A percentile compares a stretch with the other conserved stretches of the same genome.
phyloP scores from a whole-genome alignment of 257 asterid genomes.

The Przewalskia tangutica region DNA sequence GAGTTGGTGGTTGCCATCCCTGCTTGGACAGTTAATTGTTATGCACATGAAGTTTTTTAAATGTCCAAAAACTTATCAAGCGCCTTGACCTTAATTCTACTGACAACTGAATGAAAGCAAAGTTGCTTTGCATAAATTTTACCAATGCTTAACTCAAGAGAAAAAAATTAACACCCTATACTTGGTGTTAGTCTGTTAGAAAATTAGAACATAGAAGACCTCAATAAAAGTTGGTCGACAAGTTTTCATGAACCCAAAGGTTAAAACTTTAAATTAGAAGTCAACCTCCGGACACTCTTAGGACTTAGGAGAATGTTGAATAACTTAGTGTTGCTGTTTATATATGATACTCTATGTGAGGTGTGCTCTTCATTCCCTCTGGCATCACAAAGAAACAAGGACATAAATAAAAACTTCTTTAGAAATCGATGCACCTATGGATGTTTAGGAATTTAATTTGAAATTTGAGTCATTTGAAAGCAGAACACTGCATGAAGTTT shows the following conservation, averaged over 20 bases:
- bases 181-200: neutral
- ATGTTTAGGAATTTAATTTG: neutral
- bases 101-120: neutral
- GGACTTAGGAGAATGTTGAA: neutral
- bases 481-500: neutral
- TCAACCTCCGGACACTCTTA: neutral
- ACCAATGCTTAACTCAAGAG: neutral
- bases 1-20: neutral
- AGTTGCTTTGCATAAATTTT: neutral
- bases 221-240: neutral
- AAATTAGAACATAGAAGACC: neutral
- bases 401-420: neutral
- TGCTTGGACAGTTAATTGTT: neutral
- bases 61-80: neutral
- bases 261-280: neutral
- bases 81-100: neutral
- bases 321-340: neutral
- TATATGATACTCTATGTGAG: neutral
- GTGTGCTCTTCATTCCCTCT: neutral
- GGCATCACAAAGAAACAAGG: neutral
- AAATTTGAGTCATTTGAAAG: neutral
- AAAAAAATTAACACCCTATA: neutral
- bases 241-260: neutral
- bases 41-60: neutral
- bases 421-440: neutral